phyloP scores from a whole-genome alignment of 805 yeast genomes.

The Kuraishia ogatae region DNA sequence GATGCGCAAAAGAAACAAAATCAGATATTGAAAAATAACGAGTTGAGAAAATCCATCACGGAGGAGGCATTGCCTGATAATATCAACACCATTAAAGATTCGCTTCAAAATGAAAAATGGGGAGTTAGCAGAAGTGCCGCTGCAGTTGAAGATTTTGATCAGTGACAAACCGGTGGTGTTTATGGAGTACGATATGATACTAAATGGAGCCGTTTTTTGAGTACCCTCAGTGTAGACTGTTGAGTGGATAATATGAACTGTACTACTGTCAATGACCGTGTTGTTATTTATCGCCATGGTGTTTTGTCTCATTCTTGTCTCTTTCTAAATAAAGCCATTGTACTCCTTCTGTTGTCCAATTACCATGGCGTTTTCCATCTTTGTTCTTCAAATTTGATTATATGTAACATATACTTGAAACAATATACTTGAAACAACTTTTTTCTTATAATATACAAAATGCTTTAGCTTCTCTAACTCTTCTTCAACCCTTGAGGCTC shows the following conservation, averaged over 20 bases:
- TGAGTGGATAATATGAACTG: neutral
- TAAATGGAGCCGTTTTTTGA: neutral
- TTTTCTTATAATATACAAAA: neutral
- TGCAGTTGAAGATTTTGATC: conserved; percentile 15
- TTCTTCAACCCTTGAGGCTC: neutral
- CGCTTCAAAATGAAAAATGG: conserved; percentile 23
- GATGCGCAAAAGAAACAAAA: conserved; percentile 18
- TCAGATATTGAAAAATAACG: conserved; percentile 18
- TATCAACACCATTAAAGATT: conserved; percentile 17
- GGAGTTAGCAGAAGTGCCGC: conserved; percentile 25
- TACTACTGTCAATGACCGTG: no score
- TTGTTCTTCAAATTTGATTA: neutral
- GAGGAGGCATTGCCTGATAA: conserved; percentile 15
- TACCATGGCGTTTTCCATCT: neutral
- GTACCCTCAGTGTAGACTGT: no score
- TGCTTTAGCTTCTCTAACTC: neutral
- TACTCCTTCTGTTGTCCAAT: neutral
- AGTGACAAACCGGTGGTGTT: neutral
- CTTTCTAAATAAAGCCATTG: no score
- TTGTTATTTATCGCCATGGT: no score
- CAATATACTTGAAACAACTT: no score
- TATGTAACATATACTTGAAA: neutral
- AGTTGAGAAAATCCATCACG: conserved; percentile 19
- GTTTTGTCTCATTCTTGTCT: neutral
- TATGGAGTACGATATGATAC: no score